These are phyloP conservation scores for Magnaporthiopsis rhizophila DNA, from an alignment of 2,329 filamentous ascomycete species.

Conservation along the genomic window DNA sequence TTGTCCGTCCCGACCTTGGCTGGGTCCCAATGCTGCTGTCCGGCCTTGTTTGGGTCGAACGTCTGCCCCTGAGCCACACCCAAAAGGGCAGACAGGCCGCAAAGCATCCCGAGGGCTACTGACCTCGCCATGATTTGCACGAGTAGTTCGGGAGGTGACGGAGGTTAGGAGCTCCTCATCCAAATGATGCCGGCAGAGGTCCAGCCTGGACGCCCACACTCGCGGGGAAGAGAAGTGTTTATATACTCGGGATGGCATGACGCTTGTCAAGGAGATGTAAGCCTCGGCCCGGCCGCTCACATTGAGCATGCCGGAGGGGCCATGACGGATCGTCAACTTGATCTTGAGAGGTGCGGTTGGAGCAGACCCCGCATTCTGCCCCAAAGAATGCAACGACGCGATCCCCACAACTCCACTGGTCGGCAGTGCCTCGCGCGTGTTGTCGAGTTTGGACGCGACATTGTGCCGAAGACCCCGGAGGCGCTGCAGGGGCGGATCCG, in stretches of 20 bases:
- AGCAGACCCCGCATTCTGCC: neutral
- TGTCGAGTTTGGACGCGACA: neutral
- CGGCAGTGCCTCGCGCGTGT: neutral
- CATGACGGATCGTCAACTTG: neutral
- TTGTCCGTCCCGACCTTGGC: conserved; percentile 25
- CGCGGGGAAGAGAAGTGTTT: neutral
- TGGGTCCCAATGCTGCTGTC: conserved; percentile 22
- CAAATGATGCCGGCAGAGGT: neutral
- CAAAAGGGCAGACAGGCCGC: conserved; percentile 1
- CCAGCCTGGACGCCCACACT: neutral
- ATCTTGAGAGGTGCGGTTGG: conserved; percentile 1
- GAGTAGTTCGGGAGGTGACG: neutral
- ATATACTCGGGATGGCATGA: neutral
- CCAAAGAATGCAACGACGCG: neutral
- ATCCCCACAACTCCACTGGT: neutral
- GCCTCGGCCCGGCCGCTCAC: neutral
- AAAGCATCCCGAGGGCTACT: neutral
- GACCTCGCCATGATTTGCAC: neutral
- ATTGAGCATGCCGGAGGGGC: neutral
- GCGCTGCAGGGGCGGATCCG: neutral
- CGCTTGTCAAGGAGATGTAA: neutral
- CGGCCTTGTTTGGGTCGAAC: conserved; percentile 14
- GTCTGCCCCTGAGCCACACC: conserved; percentile 2
- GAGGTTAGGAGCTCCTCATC: neutral
- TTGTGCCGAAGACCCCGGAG: neutral